phyloP scores from a whole-genome alignment of 1,284 basidiomycete genomes.

The Chiua sp. region DNA sequence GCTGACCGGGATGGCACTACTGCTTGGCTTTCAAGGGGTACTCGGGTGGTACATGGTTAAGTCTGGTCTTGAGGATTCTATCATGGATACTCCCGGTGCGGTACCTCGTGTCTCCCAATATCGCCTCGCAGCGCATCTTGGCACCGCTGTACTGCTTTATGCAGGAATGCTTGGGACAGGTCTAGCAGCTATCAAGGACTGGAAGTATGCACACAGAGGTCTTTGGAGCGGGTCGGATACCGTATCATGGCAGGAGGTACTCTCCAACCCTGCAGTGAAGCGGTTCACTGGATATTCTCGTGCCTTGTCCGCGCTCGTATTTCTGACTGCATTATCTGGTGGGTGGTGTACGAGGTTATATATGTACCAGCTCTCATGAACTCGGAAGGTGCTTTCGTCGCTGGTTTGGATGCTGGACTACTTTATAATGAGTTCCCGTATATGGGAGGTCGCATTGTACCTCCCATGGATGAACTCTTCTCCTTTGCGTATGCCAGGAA shows the following conservation, averaged over 20 bases:
- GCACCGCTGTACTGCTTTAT: slow-evolving; percentile 90
- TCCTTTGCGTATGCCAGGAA: slow-evolving; percentile 75
- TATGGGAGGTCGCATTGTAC: slow-evolving; percentile 91
- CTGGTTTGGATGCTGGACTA: slow-evolving; percentile 95
- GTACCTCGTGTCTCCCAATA: slow-evolving; percentile 97
- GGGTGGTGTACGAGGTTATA: slow-evolving; percentile 19
- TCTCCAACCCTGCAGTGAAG: slow-evolving; percentile 62
- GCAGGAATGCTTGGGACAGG: slow-evolving; percentile 91
- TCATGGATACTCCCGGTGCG: slow-evolving; percentile 81
- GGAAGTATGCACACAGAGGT: slow-evolving; percentile 65
- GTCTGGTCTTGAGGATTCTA: slow-evolving; percentile 87
- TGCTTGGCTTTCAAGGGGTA: slow-evolving; percentile 90
- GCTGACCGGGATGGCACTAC: slow-evolving; percentile 73
- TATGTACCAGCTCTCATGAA: slow-evolving; percentile 10
- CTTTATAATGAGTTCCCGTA: slow-evolving; percentile 98
- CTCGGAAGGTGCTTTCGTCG: slow-evolving; percentile 89
- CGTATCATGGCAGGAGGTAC: slow-evolving; percentile 53
- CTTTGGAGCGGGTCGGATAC: slow-evolving; percentile 50
- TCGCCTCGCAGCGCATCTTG: slow-evolving; percentile 93
- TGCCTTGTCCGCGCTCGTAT: slow-evolving; percentile 76
- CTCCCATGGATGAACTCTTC: slow-evolving; percentile 87
- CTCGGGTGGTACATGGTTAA: slow-evolving; percentile 99
- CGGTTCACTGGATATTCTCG: slow-evolving; percentile 67
- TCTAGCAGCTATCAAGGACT: slow-evolving; percentile 81
- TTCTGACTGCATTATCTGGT: slow-evolving; percentile 93